Evolutionary conservation across 768 basidiomycete genomes (phyloP).

Genomic region (Phanerochaete sordida): DNA sequence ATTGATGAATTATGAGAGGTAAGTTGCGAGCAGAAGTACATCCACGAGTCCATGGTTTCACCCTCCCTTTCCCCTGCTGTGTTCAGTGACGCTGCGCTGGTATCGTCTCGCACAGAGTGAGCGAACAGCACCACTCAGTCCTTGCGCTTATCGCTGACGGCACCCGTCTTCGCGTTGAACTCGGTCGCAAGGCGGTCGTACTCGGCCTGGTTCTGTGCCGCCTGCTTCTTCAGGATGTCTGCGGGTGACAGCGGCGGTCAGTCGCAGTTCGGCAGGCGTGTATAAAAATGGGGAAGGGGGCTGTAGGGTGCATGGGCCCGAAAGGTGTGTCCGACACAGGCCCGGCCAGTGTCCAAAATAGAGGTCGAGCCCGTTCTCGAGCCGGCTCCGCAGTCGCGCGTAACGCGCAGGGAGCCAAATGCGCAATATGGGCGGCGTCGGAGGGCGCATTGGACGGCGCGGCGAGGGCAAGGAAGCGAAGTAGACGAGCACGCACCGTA

Average conservation of each 20-base stretch:
- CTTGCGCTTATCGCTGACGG: constrained; percentile 56
- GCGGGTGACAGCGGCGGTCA: background rate
- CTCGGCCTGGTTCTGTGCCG: constrained; percentile 70
- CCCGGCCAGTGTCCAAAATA: too few species aligned
- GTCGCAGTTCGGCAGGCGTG: background rate
- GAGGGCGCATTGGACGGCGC: too few species aligned
- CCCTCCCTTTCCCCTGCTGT: too few species aligned
- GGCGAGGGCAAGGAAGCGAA: background rate
- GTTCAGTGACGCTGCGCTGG: too few species aligned
- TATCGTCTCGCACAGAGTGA: too few species aligned
- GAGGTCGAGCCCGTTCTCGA: too few species aligned
- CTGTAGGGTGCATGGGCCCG: background rate
- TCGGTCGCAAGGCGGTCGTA: constrained; percentile 81
- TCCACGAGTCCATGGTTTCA: too few species aligned
- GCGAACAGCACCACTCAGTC: constrained; percentile 41
- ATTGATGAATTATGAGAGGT: too few species aligned
- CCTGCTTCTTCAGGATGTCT: constrained; percentile 85
- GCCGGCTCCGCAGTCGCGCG: too few species aligned
- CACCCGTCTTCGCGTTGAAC: constrained; percentile 68
- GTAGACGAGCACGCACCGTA: constrained; percentile 16
- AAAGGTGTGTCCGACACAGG: background rate
- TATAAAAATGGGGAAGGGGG: background rate
- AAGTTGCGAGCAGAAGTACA: too few species aligned
- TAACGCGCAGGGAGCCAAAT: too few species aligned
- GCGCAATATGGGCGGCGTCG: too few species aligned